Percentiles rank a stretch among this genome's conserved stretches.
These are phyloP conservation scores for Neolecta irregularis DNA, from an alignment of 1,139 yeast species.

Conservation along the genomic window DNA sequence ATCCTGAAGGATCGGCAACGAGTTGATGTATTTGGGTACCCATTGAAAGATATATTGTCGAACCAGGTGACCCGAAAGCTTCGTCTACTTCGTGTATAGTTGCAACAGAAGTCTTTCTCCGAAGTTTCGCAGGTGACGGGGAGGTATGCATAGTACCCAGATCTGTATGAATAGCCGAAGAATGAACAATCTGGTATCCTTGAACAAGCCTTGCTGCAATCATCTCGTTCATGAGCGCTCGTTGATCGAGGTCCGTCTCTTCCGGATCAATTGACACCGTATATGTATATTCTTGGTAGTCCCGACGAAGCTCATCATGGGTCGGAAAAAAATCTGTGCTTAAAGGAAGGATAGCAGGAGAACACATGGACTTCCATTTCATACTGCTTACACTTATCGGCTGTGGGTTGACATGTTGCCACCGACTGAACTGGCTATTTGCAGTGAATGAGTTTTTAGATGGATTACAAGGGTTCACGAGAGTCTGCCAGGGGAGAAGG, in stretches of 20 bases:
- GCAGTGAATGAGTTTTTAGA: constrained; percentile 33
- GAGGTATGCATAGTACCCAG: constrained; percentile 44
- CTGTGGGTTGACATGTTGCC: constrained; percentile 44
- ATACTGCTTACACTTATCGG: constrained; percentile 30
- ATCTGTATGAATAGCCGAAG: constrained; percentile 2
- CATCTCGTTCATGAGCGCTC: constrained; percentile 70
- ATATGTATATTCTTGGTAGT: constrained; percentile 40
- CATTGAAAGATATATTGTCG: constrained; percentile 57
- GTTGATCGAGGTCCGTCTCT: constrained; percentile 37
- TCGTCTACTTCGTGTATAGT: constrained; percentile 29
- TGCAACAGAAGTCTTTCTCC: constrained; percentile 15
- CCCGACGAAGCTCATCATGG: constrained; percentile 37
- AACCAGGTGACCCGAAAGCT: constrained; percentile 39
- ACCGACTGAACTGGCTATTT: constrained; percentile 42
- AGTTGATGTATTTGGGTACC: constrained; percentile 78
- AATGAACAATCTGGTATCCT: constrained; percentile 71
- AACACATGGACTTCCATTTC: constrained; percentile 82
- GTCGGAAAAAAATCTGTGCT: constrained; percentile 67
- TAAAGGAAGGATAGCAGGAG: constrained; percentile 86
- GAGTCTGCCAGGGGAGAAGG: constrained; percentile 44
- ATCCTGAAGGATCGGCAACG: constrained; percentile 34
- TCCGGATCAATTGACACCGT: constrained; percentile 43
- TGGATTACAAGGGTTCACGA: constrained; percentile 54
- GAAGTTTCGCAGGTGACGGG: constrained; percentile 19
- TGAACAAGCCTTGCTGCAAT: constrained; percentile 62